Base-by-base conservation (phyloP, 768 basidiomycete species). In the Pulveroboletus ravenelii region DNA sequence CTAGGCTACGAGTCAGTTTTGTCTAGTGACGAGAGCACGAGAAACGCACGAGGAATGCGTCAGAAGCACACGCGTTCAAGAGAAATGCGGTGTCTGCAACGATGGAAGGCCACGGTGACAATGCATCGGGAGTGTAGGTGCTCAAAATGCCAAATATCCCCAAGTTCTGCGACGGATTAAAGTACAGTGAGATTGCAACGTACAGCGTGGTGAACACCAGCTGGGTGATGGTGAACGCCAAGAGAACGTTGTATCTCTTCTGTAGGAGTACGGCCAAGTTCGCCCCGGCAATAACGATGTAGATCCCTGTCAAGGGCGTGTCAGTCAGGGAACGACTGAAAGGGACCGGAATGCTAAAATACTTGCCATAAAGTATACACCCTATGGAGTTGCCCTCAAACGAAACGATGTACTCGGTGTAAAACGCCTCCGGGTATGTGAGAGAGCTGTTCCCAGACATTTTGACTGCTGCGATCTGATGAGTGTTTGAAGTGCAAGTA, bases 31-130 rank as follows among this genome's bases (percentile, higher is more conserved):
- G 13, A 32, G 14, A 10, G 5, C 6, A 34, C 10, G 10, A 41
- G n/a, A 20, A 5, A 56, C 59, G 35, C 30, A 62, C 62, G 9
- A 62, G 56, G 29, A 64, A 62, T 2, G 44, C 62, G 12, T 62
- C 61, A 0, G 62, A 64, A 2, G 41, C 20, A 51, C 62, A 64
- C 0, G 59, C 61, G 14, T 64, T 64, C 36, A 64, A 5, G 25
- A 58, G 38, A 31, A 62, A 62, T 0, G 45, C 32, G 12, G 14
- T 18, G 38, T 48, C 31, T 0, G 58, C 51, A 9, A 61, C 6
- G 25, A 62, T 27, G 14, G 38, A 15, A 5, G 56, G 53, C 61
- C 61, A 62, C 0, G 56, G 47, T 0, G 61, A 62, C 3, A 64
- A 3, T 0, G 50, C 51, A 31, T 61, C 13, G 2, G 50, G 51